Evolutionary conservation across 108 stramenopile species (phyloP).

Genomic region (Cyclotella baltica): DNA sequence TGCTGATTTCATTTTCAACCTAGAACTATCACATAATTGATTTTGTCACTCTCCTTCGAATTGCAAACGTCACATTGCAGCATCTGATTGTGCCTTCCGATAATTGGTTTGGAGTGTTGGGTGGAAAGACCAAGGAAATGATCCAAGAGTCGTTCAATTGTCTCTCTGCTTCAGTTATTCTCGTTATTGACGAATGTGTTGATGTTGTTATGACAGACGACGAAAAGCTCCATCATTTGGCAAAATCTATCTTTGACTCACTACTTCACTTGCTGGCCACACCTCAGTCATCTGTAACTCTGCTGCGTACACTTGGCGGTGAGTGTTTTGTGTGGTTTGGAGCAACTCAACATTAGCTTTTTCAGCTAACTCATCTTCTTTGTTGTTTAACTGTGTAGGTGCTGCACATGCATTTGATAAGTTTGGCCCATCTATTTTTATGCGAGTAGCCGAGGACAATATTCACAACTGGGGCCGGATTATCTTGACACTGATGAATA

Average conservation of each 20-base stretch:
- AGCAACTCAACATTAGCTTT: too few relatives aligned
- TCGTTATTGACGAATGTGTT: constrained; percentile 80
- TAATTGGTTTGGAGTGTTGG: constrained; percentile 31
- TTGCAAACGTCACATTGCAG: constrained; percentile 77
- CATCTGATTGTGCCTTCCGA: constrained; percentile 63
- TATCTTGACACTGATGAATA: constrained; percentile 83
- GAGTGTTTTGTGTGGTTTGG: constrained; percentile 15
- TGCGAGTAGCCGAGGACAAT: constrained; percentile 59
- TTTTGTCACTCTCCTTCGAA: constrained; percentile 70
- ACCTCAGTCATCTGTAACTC: constrained; percentile 86
- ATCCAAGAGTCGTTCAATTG: constrained; percentile 89
- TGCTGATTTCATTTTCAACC: neutral
- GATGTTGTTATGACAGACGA: constrained; percentile 50
- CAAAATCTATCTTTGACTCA: constrained; percentile 70
- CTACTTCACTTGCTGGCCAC: constrained; percentile 82
- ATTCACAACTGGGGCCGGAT: constrained; percentile 88
- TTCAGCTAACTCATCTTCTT: too few relatives aligned
- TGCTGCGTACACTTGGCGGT: constrained; percentile 82
- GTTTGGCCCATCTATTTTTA: constrained; percentile 76
- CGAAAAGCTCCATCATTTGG: constrained; percentile 60
- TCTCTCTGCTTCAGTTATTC: constrained; percentile 79
- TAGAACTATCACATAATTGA: constrained; percentile 62
- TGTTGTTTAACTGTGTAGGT: constrained; percentile 17
- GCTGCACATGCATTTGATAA: constrained; percentile 81
- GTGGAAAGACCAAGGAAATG: constrained; percentile 51